Evolutionary conservation across 208 protist species (phyloP).

Genomic region (Crithidia bombi): DNA sequence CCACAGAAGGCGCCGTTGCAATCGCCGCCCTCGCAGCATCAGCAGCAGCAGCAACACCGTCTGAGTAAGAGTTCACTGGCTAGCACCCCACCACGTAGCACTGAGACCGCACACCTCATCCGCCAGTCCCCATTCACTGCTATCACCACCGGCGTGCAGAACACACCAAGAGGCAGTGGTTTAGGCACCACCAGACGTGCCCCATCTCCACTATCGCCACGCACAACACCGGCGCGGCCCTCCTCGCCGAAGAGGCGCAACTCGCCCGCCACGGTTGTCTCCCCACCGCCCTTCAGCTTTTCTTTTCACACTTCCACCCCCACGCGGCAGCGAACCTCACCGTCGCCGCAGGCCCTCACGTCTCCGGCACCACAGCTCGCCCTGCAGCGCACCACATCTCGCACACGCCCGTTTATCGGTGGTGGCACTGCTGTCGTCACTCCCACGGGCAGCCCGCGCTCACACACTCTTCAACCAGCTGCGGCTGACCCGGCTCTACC

Average conservation of each 20-base stretch:
- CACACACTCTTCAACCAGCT: background rate
- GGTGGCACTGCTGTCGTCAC: background rate
- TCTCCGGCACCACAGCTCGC: background rate
- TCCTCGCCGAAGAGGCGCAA: background rate
- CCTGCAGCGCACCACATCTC: conserved; percentile 12
- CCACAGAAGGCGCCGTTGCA: background rate
- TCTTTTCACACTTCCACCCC: background rate
- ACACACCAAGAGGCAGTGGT: background rate
- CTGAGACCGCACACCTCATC: background rate
- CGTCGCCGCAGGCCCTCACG: conserved; percentile 4
- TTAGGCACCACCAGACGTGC: background rate
- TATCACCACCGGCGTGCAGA: background rate
- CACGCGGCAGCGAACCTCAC: background rate
- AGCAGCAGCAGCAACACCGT: background rate
- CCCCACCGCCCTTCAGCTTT: conserved; percentile 1
- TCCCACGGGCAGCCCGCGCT: background rate
- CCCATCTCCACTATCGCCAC: background rate
- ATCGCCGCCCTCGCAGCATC: background rate
- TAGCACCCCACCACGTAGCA: conserved; percentile 1
- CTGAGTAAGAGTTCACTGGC: background rate
- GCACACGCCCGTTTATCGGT: background rate
- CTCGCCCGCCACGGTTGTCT: background rate
- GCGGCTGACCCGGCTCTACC: background rate
- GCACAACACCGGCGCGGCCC: background rate
- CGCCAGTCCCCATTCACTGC: background rate